Evolutionary conservation across 2,329 filamentous ascomycete species (phyloP), one percentile per base, ranked within the genome.

Genomic region (Fusarium sororula): DNA sequence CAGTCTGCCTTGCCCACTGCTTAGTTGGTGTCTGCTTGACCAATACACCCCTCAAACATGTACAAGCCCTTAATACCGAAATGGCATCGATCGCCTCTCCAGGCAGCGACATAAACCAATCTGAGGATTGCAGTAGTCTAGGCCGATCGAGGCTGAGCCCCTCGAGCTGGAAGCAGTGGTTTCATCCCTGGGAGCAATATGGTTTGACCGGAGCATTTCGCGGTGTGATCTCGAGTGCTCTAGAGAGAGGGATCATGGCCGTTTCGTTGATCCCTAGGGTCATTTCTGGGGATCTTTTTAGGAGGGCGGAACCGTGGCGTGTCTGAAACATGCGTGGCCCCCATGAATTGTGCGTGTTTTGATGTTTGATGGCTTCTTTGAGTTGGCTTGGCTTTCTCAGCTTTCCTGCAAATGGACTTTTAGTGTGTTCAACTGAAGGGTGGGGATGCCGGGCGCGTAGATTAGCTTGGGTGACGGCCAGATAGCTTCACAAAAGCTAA

Each of bases 381-480:
- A 58, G 51, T 57, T 62, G 39, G 50, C 28, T 66, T 60, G 68
- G 51, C 44, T 32, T 56, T 50, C 59, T 71, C 68, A 70, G 68
- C 68, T 66, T 63, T 56, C 54, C 60, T 57, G 35, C 54, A 60
- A 65, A 20, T 38, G 42, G 28, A 63, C n/a, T 44, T 35, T 35
- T 65, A 50, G 41, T 63, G 30, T 63, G 44, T 38, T 63, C 45
- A 62, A 69, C 51, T 63, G 38, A 57, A 63, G 24, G 39, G 72
- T 70, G 72, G 72, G 37, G 72, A 68, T 75, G 42, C 72, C 72
- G 72, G 68, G 72, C 72, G 72, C 68, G 72, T 75, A 72, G 58
- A 48, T 70, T 64, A 70, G 48, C 39, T 45, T 30, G 32, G 18
- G 39, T 53, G 39, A 51, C 30, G 37, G 32, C 62, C n/a, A 38